These are phyloP conservation scores for Dioscorea cayenensis DNA, from an alignment of 116 monocot species.

Conservation along the genomic window DNA sequence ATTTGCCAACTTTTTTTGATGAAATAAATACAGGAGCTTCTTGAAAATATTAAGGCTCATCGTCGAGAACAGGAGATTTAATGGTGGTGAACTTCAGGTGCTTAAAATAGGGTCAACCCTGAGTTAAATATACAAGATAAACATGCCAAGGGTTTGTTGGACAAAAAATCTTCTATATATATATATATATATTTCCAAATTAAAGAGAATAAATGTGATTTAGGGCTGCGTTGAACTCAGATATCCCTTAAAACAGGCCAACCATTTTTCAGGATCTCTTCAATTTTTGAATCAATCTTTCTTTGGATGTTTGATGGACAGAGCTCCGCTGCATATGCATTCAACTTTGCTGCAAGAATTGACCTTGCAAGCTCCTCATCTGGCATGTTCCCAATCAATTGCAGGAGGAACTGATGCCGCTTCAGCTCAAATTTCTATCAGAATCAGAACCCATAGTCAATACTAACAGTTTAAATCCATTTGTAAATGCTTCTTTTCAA, in stretches of 20 bases:
- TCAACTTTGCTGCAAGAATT: constrained; percentile 65
- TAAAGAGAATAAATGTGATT: not conserved
- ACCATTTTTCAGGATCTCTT: constrained; percentile 57
- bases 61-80: no score
- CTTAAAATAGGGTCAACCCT: no score
- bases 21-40: no score
- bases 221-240: constrained; percentile 16
- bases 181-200: no score
- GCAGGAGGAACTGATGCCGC: constrained; percentile 55
- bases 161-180: no score
- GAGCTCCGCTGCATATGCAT: constrained; percentile 68
- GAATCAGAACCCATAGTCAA: not conserved
- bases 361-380: constrained; percentile 59
- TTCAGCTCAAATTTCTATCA: constrained; percentile 91
- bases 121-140: no score
- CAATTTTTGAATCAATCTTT: constrained; percentile 62
- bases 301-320: constrained; percentile 60
- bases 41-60: no score
- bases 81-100: no score
- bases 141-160: no score
- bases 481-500: not conserved
- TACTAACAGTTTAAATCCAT: not conserved
- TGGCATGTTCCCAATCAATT: constrained; percentile 79
- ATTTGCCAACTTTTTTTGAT: no score
- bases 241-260: constrained; percentile 73